phyloP scores from a whole-genome alignment of 2,329 filamentous ascomycete species.

The Fusarium abutilonis region DNA sequence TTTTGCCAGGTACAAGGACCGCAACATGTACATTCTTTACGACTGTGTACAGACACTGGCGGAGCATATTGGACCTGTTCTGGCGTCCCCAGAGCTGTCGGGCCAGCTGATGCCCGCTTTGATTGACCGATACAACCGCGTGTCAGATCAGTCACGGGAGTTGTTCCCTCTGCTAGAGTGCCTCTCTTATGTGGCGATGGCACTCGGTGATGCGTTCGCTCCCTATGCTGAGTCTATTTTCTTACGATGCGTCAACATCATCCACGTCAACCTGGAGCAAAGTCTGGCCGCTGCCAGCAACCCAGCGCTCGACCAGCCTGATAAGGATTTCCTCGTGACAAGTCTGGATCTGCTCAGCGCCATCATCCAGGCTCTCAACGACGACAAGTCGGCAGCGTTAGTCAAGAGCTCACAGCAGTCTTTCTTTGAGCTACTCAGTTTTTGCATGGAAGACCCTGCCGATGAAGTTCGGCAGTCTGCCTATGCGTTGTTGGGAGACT shows the following conservation, averaged over 20 bases:
- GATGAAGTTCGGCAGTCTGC: constrained; percentile 97
- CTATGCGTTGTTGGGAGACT: constrained; percentile 93
- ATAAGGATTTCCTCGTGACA: constrained; percentile 97
- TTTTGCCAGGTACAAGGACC: constrained; percentile 95
- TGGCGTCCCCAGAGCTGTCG: constrained; percentile 84
- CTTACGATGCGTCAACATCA: constrained; percentile 85
- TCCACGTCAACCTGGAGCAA: constrained; percentile 89
- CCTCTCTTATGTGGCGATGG: constrained; percentile 90
- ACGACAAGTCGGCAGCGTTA: constrained; percentile 77
- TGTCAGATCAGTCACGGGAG: constrained; percentile 89
- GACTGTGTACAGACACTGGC: constrained; percentile 98
- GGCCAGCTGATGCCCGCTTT: constrained; percentile 91
- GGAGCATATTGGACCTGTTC: constrained; percentile 83
- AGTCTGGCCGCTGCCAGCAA: constrained; percentile 76
- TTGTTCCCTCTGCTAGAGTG: constrained; percentile 97
- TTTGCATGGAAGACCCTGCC: constrained; percentile 90
- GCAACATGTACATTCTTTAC: constrained; percentile 98
- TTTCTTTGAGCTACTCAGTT: constrained; percentile 89
- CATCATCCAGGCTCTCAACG: constrained; percentile 88
- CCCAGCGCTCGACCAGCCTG: constrained; percentile 76
- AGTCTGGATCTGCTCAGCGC: constrained; percentile 93
- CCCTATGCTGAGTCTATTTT: constrained; percentile 91
- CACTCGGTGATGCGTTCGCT: constrained; percentile 82
- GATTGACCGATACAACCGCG: constrained; percentile 85
- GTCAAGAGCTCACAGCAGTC: constrained; percentile 79